A percentile compares a stretch with the other conserved stretches of the same genome.
These are phyloP conservation scores for Suillus placidus DNA, from an alignment of 768 basidiomycete genomes.

Conservation along the genomic window DNA sequence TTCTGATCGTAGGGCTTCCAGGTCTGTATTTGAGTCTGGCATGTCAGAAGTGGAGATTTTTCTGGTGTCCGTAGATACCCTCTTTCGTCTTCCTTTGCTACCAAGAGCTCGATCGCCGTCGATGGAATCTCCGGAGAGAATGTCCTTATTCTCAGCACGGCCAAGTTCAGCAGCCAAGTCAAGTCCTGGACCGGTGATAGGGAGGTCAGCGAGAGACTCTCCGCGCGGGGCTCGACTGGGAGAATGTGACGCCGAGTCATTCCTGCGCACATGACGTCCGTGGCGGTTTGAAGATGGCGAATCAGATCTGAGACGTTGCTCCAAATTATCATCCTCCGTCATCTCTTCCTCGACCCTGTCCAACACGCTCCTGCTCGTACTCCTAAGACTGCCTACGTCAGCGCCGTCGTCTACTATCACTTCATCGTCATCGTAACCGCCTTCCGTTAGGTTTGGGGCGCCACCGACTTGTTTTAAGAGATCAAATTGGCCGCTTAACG, in stretches of 20 bases:
- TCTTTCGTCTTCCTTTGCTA: slow-evolving; percentile 50
- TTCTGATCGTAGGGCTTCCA: slow-evolving; percentile 75
- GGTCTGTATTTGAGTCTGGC: slow-evolving; percentile 46
- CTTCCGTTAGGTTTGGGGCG: slow-evolving; percentile 42
- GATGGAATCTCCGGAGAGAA: slow-evolving; percentile 56
- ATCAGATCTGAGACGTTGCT: slow-evolving; percentile 41
- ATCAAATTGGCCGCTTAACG: slow-evolving; percentile 86
- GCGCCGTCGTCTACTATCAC: slow-evolving; percentile 37
- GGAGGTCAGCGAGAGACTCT: slow-evolving; percentile 84
- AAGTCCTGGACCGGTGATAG: slow-evolving; percentile 86
- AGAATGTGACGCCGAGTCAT: slow-evolving; percentile 55
- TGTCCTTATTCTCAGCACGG: slow-evolving; percentile 87
- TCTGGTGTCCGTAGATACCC: slow-evolving; percentile 32
- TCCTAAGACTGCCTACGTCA: slow-evolving; percentile 58
- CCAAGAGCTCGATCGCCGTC: slow-evolving; percentile 53
- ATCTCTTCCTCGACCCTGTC: slow-evolving; percentile 62
- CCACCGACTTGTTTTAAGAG: slow-evolving; percentile 68
- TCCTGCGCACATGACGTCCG: slow-evolving; percentile 52
- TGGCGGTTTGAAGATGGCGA: slow-evolving; percentile 45
- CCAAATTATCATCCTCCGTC: slow-evolving; percentile 45
- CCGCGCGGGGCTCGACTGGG: slow-evolving; percentile 52
- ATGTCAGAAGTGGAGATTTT: slow-evolving; percentile 39
- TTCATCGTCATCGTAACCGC: slow-evolving; percentile 39
- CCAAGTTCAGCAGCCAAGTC: slow-evolving; percentile 92
- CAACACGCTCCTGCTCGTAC: slow-evolving; percentile 58